phyloP scores from a whole-genome alignment of 1,284 basidiomycete genomes.

The Fistulina hepatica region DNA sequence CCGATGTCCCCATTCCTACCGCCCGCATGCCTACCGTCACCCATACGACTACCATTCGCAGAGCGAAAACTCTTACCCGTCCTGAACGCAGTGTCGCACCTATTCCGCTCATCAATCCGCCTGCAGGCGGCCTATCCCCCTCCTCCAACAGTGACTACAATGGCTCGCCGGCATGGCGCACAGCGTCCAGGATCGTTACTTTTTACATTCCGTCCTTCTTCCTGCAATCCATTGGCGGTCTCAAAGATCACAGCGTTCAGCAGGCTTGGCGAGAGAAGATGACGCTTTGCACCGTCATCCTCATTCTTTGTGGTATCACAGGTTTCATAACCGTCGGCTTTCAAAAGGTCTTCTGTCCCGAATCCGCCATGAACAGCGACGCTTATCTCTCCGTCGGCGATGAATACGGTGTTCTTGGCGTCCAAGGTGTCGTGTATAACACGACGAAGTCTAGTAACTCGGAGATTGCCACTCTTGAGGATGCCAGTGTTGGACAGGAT shows the following conservation, averaged over 20 bases:
- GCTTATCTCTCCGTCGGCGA: slow-evolving; percentile 62
- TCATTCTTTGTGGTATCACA: slow-evolving; percentile 67
- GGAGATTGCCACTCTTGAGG: slow-evolving; percentile 37
- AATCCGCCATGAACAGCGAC: slow-evolving; percentile 44
- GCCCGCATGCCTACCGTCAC: slow-evolving; percentile 40
- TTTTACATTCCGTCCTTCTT: slow-evolving; percentile 86
- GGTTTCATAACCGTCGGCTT: slow-evolving; percentile 95
- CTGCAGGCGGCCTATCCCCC: slow-evolving; percentile 27
- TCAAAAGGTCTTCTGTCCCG: slow-evolving; percentile 85
- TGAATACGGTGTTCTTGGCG: slow-evolving; percentile 53
- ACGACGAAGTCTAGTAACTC: slow-evolving; percentile 46
- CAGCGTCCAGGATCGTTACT: slow-evolving; percentile 72
- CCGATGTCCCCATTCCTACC: slow-evolving; percentile 62
- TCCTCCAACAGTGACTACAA: slow-evolving; percentile 26
- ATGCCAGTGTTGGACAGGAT: slow-evolving; percentile 67
- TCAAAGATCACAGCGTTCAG: slow-evolving; percentile 66
- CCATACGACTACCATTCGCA: slow-evolving; percentile 52
- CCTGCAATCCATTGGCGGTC: slow-evolving; percentile 64
- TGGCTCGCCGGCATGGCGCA: slow-evolving; percentile 68
- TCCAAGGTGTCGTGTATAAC: slow-evolving; percentile 75
- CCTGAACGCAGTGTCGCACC: slow-evolving; percentile 92
- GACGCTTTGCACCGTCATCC: slow-evolving; percentile 80
- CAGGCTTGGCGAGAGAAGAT: slow-evolving; percentile 99
- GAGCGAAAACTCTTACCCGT: slow-evolving; percentile 91
- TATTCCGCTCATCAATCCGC: slow-evolving; percentile 84